phyloP scores from a whole-genome alignment of 345 rosid species.

The Orychophragmus violaceus region DNA sequence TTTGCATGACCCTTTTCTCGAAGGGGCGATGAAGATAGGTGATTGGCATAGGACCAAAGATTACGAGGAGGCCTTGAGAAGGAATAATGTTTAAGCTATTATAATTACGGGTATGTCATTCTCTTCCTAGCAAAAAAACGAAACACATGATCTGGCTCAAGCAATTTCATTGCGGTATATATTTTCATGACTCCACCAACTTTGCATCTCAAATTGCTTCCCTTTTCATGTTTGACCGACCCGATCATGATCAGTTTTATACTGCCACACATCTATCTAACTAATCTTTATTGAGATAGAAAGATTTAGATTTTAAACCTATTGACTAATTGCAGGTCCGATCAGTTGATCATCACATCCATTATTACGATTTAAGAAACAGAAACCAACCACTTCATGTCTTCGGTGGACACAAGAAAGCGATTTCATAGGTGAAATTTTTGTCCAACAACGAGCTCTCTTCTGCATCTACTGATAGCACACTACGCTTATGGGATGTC shows the following conservation, averaged over 20 bases:
- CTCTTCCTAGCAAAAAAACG: too few relatives aligned
- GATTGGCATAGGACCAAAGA: too few relatives aligned
- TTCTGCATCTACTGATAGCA: slow-evolving; percentile 97
- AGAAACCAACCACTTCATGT: slow-evolving; percentile 79
- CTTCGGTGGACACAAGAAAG: slow-evolving; percentile 85
- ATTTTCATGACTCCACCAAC: neutral
- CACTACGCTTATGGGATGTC: slow-evolving; percentile 92
- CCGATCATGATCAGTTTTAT: neutral
- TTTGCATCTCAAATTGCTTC: neutral
- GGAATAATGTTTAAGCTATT: too few relatives aligned
- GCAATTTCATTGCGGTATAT: slow-evolving; percentile 88
- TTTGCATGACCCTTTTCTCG: too few relatives aligned
- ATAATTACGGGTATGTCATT: too few relatives aligned
- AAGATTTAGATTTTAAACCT: neutral
- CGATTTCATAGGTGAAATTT: slow-evolving; percentile 94
- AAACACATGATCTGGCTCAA: too few relatives aligned
- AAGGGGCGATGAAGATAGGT: too few relatives aligned
- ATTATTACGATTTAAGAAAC: slow-evolving; percentile 86
- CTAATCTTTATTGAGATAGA: neutral
- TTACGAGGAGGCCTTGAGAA: too few relatives aligned
- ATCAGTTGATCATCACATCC: slow-evolving; percentile 93
- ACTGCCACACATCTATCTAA: neutral
- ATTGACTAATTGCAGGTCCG: slow-evolving; percentile 77
- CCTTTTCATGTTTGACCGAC: neutral
- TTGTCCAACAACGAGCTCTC: slow-evolving; percentile 90